phyloP scores from a whole-genome alignment of 805 yeast species.

The Lipomyces spencermartinsiae region DNA sequence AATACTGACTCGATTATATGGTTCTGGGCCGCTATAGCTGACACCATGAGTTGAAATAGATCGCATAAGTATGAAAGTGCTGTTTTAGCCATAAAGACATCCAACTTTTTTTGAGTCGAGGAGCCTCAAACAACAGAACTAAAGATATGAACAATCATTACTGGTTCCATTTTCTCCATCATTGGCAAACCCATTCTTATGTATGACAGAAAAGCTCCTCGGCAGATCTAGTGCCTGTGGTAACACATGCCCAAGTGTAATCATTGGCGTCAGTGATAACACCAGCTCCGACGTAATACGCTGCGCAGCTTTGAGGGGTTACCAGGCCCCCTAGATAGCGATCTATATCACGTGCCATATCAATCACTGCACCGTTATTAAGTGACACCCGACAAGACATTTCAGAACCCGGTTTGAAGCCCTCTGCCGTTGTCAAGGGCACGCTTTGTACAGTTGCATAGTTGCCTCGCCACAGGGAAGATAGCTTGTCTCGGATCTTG shows the following conservation, averaged over 20 bases:
- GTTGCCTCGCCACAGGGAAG: neutral
- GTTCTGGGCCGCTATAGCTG: neutral
- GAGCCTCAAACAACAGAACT: no score
- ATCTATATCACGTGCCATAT: slow-evolving; percentile 6
- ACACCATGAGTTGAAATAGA: neutral
- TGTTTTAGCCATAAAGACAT: neutral
- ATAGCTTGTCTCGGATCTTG: neutral
- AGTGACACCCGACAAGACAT: slow-evolving; percentile 8
- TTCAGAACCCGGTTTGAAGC: slow-evolving; percentile 7
- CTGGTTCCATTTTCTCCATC: neutral
- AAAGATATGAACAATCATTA: no score
- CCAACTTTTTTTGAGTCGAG: neutral
- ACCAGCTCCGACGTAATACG: slow-evolving; percentile 7
- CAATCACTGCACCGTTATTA: neutral
- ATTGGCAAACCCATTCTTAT: neutral
- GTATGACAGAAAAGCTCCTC: slow-evolving; percentile 11
- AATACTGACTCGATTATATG: slow-evolving; percentile 1
- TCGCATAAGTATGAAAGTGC: neutral
- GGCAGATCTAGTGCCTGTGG: slow-evolving; percentile 5
- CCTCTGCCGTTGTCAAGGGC: slow-evolving; percentile 6
- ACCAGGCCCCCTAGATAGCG: neutral
- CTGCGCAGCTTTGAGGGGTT: neutral
- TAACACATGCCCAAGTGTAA: slow-evolving; percentile 8
- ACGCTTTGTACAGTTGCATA: neutral
- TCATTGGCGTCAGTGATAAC: slow-evolving; percentile 8